Base-by-base conservation (phyloP, 441 rosid genomes). In the Lagerstroemia fauriei region DNA sequence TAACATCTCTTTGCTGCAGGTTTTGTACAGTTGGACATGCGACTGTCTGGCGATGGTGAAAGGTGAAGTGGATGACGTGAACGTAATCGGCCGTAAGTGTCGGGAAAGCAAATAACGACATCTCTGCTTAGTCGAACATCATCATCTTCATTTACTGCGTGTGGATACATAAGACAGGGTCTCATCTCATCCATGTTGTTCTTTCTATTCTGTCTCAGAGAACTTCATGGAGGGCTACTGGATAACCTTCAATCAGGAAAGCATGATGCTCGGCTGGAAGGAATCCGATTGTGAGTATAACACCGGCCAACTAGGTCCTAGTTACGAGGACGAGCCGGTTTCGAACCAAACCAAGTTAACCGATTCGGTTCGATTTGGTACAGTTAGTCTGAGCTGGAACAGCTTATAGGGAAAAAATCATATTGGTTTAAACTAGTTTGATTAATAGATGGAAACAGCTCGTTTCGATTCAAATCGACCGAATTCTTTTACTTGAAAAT, bases 41-140 rank as follows among this genome's bases (percentile, higher is more conserved):
- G 95, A 95, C 72, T 96, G 99, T 84, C 91, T 96, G 69, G 99
- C 82, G 51, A 74, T 96, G 57, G 89, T 93, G 81, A 94, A 87
- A 84, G 95, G 95, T 75, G 92, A 89, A 38, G 44, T 6, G 44
- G 44, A 38, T 72, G 87, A 89, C 77, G 87, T 95, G 75, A 93
- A 95, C 83, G 93, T 96, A 83, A 93, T 96, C 3, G 99, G 98
- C 86, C 98, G 98, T 95, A 84, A 95, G 98, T 91, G 78, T 87
- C 85, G 81, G 7, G 20, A 25, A 34, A 18, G 51, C 22, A 56
- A 48, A 20, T 10, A 16, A 16, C 25, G 27, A 18, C n/a, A 38
- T 27, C 27, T 14, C 2, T 14, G 14, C 51, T 14, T 48, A 14
- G 14, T 48, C 51, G 51, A 48, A 48, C 18, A 18, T 53, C 59